phyloP scores from a whole-genome alignment of 2,329 filamentous ascomycete genomes.

The Hymenoscyphus repandus region DNA sequence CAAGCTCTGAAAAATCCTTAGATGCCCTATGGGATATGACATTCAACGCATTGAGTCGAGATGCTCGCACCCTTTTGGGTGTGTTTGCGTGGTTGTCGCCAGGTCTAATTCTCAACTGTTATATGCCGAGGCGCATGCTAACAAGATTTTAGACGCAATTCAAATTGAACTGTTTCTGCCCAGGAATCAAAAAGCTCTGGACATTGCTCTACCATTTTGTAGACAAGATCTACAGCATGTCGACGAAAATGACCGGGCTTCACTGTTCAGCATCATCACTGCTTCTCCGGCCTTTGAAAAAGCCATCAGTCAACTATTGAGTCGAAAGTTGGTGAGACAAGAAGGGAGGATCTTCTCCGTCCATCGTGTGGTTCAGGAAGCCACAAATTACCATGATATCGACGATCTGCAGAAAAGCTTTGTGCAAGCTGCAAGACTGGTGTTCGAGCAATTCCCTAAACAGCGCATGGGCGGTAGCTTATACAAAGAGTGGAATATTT shows the following conservation, averaged over 20 bases:
- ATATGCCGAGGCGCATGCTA: no score
- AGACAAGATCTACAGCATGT: constrained; percentile 13
- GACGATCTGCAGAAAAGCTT: constrained; percentile 17
- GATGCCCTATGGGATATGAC: constrained; percentile 19
- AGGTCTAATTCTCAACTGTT: neutral
- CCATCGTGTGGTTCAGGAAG: constrained; percentile 23
- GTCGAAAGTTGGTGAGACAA: constrained; percentile 16
- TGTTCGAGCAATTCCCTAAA: constrained; percentile 20
- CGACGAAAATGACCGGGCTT: constrained; percentile 7
- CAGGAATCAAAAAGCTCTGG: constrained; percentile 15
- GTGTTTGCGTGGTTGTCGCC: constrained; percentile 18
- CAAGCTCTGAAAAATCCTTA: constrained; percentile 7
- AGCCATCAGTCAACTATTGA: constrained; percentile 15
- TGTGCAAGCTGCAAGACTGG: constrained; percentile 10
- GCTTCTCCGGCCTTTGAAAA: constrained; percentile 5
- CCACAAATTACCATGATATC: constrained; percentile 18
- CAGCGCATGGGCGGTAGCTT: constrained; percentile 7
- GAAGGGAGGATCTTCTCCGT: constrained; percentile 14
- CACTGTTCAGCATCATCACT: constrained; percentile 10
- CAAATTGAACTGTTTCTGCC: constrained; percentile 20
- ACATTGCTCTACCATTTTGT: constrained; percentile 18
- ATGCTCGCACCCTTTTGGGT: constrained; percentile 14
- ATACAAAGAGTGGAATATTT: constrained; percentile 9
- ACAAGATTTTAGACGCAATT: constrained; percentile 10
- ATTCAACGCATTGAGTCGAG: constrained; percentile 9